Evolutionary conservation across 2,329 filamentous ascomycete genomes (phyloP), one percentile per base, ranked within the genome.

Genomic region (Sclerotinia minor): DNA sequence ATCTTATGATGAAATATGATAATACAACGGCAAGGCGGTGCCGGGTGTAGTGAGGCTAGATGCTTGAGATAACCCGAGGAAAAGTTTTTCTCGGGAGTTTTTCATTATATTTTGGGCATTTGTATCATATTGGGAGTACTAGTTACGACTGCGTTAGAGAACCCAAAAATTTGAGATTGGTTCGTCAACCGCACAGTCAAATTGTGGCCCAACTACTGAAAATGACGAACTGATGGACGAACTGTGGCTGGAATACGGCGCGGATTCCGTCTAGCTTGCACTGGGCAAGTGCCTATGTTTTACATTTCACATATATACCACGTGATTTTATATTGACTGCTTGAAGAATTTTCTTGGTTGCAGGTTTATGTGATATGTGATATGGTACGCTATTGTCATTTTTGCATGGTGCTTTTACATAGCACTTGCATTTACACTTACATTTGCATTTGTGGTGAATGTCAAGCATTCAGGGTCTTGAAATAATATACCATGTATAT

Each of bases 281-380:
- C 29, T 38, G 21, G 45, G 9, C 59, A n/a, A 24, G 45, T 32
- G 44, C 21, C 24, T 50, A 26, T 38, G 21, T 38, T 50, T 38
- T 63, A 50, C 59, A 38, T 38, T 24, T 38, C 24, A n/a, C 26
- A 35, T 24, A 47, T 47, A 15, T 2, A 32, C 21, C 58, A 61
- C 58, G 58, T 61, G 58, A 61, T 61, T 49, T 57, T 61, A 21
- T 19, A 35, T 35, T 61, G 29, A 49, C 6, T 61, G n/a, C 44
- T 61, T 61, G 44, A 49, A 49, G 58, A 61, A 24, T 49, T 49
- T 61, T 49, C 44, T 32, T 6, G 17, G 19, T 49, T 49, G 44
- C 11, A 60, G 44, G 26, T 47, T 47, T 47, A 21, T 45, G 38
- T 61, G 26, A 21, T 32, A 35, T 61, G 58, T 49, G 21, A 57